Base-by-base conservation (phyloP, 2,329 filamentous ascomycete species). In the Sporothrix humicola region DNA sequence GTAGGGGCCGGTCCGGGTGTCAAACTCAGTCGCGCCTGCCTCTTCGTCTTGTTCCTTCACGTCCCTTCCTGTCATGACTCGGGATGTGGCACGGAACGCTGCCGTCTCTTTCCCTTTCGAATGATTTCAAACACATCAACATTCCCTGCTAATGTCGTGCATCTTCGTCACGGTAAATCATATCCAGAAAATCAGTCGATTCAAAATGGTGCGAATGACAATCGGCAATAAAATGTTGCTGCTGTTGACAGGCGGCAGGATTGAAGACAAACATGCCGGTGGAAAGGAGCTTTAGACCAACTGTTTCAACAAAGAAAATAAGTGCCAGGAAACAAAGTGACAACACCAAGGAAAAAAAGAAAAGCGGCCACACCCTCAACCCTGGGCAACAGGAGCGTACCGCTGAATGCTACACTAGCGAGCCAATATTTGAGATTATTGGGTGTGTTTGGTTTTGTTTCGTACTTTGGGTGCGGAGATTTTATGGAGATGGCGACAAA, bases 401-500 rank as follows among this genome's bases (percentile, higher is more conserved):
- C 69, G n/a, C 69, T 15, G 15, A 42, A 46, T 26, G 37, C n/a
- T n/a, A 46, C 54, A 37, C 52, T 59, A 61, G 61, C 8, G 42
- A n/a, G 8, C 1, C 31, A 68, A 52, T 31, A 50, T 66, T 66
- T 20, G 12, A 26, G 15, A 26, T 26, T 20, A 26, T 48, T 48
- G 10, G 15, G 31, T 37, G 31, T 3, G 23, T 26, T 26, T 26
- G 23, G 23, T 37, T 37, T 37, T 37, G 31, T 37, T 37, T 37
- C 31, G 37, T 23, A 20, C n/a, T 10, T 46, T 65, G 37, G 37
- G 63, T 69, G 66, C 48, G 65, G 65, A 69, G 48, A 69, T 56
- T 54, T n/a, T 42, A 31, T 69, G 66, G 66, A 9, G 66, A 56
- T 59, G 56, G 56, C 23, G 23, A 37, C 63, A 42, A n/a, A 63